phyloP scores from a whole-genome alignment of 495 filamentous ascomycete genomes.

The Penicillium mononematosum region DNA sequence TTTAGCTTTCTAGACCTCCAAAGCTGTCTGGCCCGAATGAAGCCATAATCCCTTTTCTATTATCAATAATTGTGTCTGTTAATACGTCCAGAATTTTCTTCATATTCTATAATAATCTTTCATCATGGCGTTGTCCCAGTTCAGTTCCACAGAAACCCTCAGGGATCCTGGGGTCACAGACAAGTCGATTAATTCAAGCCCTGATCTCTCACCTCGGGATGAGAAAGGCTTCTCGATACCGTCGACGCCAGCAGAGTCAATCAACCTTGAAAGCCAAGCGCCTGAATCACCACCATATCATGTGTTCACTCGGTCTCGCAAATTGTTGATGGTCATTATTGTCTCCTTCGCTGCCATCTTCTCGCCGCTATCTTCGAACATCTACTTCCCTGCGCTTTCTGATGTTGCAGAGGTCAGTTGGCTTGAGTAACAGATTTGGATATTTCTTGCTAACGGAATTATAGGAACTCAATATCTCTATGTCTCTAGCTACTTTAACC shows the following conservation, averaged over 20 bases:
- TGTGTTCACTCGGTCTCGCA: conserved; percentile 56
- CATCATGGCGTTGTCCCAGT: conserved; percentile 17
- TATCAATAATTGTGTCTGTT: conserved; percentile 11
- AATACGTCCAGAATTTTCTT: conserved; percentile 7
- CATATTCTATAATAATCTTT: conserved; percentile 3
- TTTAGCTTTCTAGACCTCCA: background rate
- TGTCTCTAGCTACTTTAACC: conserved; percentile 38
- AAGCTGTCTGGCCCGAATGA: conserved; percentile 1
- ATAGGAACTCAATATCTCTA: conserved; percentile 30
- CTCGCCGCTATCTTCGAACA: conserved; percentile 72
- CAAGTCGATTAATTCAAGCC: conserved; percentile 21
- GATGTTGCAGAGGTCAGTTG: conserved; percentile 31
- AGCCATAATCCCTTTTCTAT: conserved; percentile 1
- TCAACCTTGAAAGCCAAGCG: conserved; percentile 26
- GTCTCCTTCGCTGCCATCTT: conserved; percentile 49
- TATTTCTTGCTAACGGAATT: conserved; percentile 2
- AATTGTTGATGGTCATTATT: conserved; percentile 63
- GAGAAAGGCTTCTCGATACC: conserved; percentile 21
- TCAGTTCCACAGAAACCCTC: conserved; percentile 14
- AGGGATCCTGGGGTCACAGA: conserved; percentile 18
- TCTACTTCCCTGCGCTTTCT: conserved; percentile 72
- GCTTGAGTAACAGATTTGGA: background rate
- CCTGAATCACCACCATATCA: conserved; percentile 39
- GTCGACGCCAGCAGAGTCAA: conserved; percentile 20
- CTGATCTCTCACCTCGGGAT: conserved; percentile 17